These are phyloP conservation scores for Pseudofabraea citricarpa DNA, from an alignment of 2,329 filamentous ascomycete species.

Conservation along the genomic window DNA sequence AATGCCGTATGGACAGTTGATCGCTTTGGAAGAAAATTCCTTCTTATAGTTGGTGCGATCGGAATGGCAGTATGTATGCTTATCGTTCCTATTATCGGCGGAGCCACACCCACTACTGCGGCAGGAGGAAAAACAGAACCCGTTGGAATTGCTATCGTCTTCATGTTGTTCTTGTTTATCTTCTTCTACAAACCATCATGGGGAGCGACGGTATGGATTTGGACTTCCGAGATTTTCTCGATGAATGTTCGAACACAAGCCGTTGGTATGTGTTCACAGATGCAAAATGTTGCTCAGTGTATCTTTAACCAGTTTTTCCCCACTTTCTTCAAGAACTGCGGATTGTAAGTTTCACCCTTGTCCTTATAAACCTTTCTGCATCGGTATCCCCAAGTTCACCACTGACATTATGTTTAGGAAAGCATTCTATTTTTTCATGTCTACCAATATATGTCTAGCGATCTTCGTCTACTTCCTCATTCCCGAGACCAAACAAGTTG, in stretches of 20 bases:
- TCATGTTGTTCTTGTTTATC: constrained; percentile 63
- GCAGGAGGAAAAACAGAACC: constrained; percentile 49
- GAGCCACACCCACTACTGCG: constrained; percentile 48
- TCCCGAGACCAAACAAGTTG: constrained; percentile 50
- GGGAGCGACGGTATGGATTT: constrained; percentile 68
- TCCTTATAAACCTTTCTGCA: not conserved
- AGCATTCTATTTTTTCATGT: constrained; percentile 47
- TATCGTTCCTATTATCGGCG: constrained; percentile 53
- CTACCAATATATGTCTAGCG: constrained; percentile 40
- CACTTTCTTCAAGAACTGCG: constrained; percentile 54
- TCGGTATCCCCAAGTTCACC: not conserved
- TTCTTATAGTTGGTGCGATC: constrained; percentile 62
- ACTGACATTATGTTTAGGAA: constrained; percentile 7
- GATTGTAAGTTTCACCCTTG: constrained; percentile 34
- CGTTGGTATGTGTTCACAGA: constrained; percentile 60
- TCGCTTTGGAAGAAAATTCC: constrained; percentile 64
- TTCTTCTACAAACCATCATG: constrained; percentile 68
- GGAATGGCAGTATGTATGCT: constrained; percentile 70
- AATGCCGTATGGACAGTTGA: constrained; percentile 72
- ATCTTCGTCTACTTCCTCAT: constrained; percentile 47
- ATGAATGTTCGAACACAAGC: constrained; percentile 70
- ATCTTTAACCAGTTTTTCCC: constrained; percentile 70
- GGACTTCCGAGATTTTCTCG: constrained; percentile 64
- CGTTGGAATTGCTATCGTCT: constrained; percentile 64
- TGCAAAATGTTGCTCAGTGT: constrained; percentile 60